phyloP scores from a whole-genome alignment of 169 alveolate genomes.

The Plasmodium vivax region DNA sequence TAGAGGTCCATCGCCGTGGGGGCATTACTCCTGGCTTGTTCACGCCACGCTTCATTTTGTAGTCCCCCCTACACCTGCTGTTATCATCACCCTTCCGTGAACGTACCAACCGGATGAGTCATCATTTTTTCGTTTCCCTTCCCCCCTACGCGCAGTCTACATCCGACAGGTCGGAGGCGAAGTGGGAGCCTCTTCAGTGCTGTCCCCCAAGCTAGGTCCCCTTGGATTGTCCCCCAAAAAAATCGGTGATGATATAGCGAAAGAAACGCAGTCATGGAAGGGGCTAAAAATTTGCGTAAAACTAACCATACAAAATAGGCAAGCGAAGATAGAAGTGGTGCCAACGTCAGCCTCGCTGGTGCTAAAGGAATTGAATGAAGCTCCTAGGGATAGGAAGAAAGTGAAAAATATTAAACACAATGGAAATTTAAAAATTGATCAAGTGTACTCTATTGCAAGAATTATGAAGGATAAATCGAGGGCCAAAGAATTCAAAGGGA shows the following conservation, averaged over 20 bases:
- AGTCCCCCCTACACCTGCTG: too few species aligned
- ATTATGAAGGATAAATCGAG: conserved; percentile 91
- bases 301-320: conserved; percentile 93
- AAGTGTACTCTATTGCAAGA: conserved; percentile 93
- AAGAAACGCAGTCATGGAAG: conserved; percentile 96
- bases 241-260: conserved; percentile 98
- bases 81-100: background rate
- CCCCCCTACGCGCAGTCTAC: conserved; percentile 84
- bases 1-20: background rate
- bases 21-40: background rate
- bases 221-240: conserved; percentile 96
- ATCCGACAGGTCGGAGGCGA: conserved; percentile 98
- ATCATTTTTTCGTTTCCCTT: background rate
- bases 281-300: conserved; percentile 96
- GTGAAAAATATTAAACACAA: conserved; percentile 95
- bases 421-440: conserved; percentile 96
- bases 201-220: conserved; percentile 99
- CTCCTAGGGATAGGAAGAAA: conserved; percentile 96
- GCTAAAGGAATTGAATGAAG: conserved; percentile 96
- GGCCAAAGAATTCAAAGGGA: conserved; percentile 95
- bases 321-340: conserved; percentile 93
- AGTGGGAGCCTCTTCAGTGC: conserved; percentile 97
- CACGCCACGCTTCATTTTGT: background rate
- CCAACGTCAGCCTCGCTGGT: conserved; percentile 97
- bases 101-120: background rate